These are phyloP conservation scores for Gastrolobium bilobum DNA, from an alignment of 306 rosid species.

Conservation along the genomic window DNA sequence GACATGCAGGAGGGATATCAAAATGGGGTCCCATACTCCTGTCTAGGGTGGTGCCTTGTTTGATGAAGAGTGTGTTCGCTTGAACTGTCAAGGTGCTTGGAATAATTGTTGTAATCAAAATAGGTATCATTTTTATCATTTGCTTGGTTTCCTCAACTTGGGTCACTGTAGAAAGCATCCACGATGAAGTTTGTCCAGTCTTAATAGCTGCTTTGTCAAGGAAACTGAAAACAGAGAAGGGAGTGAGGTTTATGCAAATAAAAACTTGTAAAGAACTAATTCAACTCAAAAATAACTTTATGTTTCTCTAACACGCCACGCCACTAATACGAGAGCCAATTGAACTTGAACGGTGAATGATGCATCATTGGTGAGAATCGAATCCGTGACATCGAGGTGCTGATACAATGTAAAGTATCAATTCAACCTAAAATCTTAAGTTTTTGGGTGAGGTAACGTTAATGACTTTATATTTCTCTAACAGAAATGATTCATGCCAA, in stretches of 20 bases:
- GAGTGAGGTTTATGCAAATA: not conserved
- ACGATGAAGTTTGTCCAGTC: constrained; percentile 56
- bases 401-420: too few relatives aligned
- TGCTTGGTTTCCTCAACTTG: constrained; percentile 95
- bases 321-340: too few relatives aligned
- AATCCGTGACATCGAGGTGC: too few relatives aligned
- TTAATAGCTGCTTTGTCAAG: constrained; percentile 76
- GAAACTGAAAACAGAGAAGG: constrained; percentile 59
- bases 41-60: constrained; percentile 73
- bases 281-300: too few relatives aligned
- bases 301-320: too few relatives aligned
- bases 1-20: constrained; percentile 72
- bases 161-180: constrained; percentile 78
- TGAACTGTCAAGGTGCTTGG: constrained; percentile 68
- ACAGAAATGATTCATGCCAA: constrained; percentile 3
- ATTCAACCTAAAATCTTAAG: too few relatives aligned
- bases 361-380: too few relatives aligned
- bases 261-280: too few relatives aligned
- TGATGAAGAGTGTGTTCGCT: constrained; percentile 65
- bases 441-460: too few relatives aligned
- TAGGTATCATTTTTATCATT: constrained; percentile 79
- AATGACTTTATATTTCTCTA: too few relatives aligned
- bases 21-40: constrained; percentile 70
- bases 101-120: constrained; percentile 64
- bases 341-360: too few relatives aligned